A percentile compares a stretch with the other conserved stretches of the same genome.
These are phyloP conservation scores for Stipa capillata DNA, from an alignment of 176 grass and related monocot genomes.

Conservation along the genomic window DNA sequence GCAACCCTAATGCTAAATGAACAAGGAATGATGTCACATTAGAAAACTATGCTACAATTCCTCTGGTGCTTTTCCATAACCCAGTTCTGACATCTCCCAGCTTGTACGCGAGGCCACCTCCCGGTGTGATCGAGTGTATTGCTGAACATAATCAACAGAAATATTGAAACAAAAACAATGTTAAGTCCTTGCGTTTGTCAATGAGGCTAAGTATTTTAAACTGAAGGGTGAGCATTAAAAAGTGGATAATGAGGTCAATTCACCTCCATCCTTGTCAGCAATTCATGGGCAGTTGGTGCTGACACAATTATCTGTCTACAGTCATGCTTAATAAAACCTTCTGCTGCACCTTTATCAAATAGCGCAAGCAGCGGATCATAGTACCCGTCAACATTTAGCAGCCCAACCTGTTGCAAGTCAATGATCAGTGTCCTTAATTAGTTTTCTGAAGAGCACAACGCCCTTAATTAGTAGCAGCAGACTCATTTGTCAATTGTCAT, in stretches of 20 bases:
- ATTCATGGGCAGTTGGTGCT: conserved; percentile 61
- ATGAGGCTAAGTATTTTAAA: neutral
- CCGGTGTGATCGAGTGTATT: conserved; percentile 69
- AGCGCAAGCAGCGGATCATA: conserved; percentile 82
- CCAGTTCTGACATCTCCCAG: conserved; percentile 76
- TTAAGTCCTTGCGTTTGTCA: neutral
- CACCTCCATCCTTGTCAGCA: conserved; percentile 93
- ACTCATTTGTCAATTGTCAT: neutral
- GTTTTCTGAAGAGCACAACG: neutral
- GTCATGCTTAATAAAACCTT: conserved; percentile 92
- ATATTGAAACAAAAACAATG: neutral
- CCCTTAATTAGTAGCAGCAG: neutral
- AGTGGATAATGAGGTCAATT: neutral
- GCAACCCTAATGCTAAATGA: conserved; percentile 5
- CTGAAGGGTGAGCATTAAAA: neutral
- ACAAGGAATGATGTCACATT: neutral
- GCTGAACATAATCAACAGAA: conserved; percentile 35
- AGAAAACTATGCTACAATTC: conserved; percentile 25
- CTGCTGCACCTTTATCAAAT: conserved; percentile 73
- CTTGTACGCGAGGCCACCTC: conserved; percentile 60
- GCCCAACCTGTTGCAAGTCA: conserved; percentile 54
- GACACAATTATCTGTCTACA: conserved; percentile 79
- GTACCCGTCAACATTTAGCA: conserved; percentile 97
- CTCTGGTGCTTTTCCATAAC: conserved; percentile 44
- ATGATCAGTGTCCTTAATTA: conserved; percentile 11